phyloP scores from a whole-genome alignment of 352 stramenopile genomes.

The Thalassiosira oceanica region DNA sequence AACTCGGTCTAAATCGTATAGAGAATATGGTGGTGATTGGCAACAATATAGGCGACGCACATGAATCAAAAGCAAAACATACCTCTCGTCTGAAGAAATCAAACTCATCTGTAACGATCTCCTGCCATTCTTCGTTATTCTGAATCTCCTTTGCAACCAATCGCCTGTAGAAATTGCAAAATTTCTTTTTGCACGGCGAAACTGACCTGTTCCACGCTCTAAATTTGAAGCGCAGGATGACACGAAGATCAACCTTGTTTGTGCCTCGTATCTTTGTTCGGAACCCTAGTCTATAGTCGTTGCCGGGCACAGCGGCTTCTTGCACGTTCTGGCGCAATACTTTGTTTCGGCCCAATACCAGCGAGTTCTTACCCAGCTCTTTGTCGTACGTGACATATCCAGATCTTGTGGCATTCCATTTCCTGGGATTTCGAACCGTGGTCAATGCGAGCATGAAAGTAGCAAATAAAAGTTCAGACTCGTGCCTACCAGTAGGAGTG shows the following conservation, averaged over 20 bases:
- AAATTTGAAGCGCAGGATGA: slow-evolving; percentile 19
- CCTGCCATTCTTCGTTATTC: slow-evolving; percentile 19
- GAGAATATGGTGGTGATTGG: no score
- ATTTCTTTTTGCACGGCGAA: no score
- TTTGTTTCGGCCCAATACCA: slow-evolving; percentile 6
- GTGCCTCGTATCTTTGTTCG: slow-evolving; percentile 5
- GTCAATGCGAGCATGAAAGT: no score
- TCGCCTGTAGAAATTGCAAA: slow-evolving; percentile 17
- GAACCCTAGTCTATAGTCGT: slow-evolving; percentile 16
- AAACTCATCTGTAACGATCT: slow-evolving; percentile 28
- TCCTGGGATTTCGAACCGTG: no score
- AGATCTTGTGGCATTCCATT: no score
- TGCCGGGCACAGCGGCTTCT: not conserved
- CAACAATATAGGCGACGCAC: no score
- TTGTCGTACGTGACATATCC: slow-evolving; percentile 8
- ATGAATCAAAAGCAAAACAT: no score
- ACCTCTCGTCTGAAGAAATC: no score
- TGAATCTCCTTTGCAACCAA: not conserved
- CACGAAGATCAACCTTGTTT: not conserved
- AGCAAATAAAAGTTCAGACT: no score
- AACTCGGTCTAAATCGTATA: no score
- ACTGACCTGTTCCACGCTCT: slow-evolving; percentile 14
- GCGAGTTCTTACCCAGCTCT: slow-evolving; percentile 5
- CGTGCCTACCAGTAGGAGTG: no score
- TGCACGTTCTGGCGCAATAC: slow-evolving; percentile 14